Evolutionary conservation across 306 rosid genomes (phyloP).

Genomic region (Quercus alba): DNA sequence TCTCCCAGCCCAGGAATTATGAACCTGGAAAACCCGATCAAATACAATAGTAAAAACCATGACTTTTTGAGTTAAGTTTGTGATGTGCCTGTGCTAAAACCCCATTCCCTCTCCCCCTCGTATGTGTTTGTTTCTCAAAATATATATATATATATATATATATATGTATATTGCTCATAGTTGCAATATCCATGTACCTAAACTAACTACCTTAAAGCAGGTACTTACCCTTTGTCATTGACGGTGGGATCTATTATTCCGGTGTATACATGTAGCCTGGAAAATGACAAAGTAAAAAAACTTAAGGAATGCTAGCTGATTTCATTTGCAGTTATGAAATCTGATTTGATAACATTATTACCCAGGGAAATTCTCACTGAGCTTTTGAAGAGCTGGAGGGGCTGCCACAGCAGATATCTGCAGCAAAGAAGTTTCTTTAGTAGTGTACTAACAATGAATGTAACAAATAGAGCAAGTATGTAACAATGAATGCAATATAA

Average conservation of each 20-base stretch:
- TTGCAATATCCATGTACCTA: neutral
- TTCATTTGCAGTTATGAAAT: conserved; percentile 8
- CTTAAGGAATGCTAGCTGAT: neutral
- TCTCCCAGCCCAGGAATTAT: conserved; percentile 98
- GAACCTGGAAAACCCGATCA: conserved; percentile 44
- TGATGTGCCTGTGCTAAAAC: too few species aligned
- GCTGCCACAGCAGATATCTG: conserved; percentile 93
- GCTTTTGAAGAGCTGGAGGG: conserved; percentile 95
- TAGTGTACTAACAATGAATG: neutral
- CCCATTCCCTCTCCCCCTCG: too few species aligned
- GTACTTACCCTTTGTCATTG: conserved; percentile 79
- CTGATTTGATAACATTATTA: conserved; percentile 21
- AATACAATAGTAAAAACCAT: neutral
- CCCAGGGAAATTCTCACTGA: conserved; percentile 94
- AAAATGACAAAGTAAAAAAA: conserved; percentile 21
- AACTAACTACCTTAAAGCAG: neutral
- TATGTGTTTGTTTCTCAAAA: too few species aligned
- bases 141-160: too few species aligned
- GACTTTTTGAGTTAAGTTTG: too few species aligned
- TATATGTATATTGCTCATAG: neutral
- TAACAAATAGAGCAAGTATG: neutral
- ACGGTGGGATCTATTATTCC: conserved; percentile 86
- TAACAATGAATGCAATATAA: too few species aligned
- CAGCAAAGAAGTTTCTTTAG: conserved; percentile 4
- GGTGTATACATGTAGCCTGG: conserved; percentile 81